Conservation (phyloP, 371 early-diverging fungal species). For the Haplosporangium sp. region DNA sequence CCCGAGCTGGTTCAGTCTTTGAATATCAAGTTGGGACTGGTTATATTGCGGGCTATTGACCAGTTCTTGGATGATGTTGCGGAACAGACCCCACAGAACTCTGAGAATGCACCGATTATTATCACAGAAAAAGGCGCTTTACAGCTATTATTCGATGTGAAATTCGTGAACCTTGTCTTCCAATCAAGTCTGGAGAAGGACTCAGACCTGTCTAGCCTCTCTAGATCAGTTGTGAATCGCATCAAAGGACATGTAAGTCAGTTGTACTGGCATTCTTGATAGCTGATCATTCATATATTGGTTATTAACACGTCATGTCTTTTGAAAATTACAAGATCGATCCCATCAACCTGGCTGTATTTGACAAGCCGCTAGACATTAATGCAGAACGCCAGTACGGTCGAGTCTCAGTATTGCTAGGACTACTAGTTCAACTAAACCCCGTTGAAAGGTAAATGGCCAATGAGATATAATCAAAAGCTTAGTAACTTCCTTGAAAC, state of each 20-base stretch:
- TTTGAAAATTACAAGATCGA: conserved; percentile 59
- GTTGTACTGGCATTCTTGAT: neutral
- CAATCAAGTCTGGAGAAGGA: conserved; percentile 39
- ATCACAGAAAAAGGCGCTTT: conserved; percentile 66
- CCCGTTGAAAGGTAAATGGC: conserved; percentile 48
- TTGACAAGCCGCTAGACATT: conserved; percentile 59
- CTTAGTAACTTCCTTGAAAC: too few species aligned
- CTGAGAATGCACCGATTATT: neutral
- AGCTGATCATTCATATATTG: neutral
- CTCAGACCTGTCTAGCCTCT: neutral
- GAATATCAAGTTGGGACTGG: conserved; percentile 13
- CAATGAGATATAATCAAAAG: too few species aligned
- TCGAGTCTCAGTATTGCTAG: conserved; percentile 62
- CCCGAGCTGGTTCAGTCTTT: conserved; percentile 39
- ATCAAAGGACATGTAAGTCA: conserved; percentile 44
- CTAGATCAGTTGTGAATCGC: conserved; percentile 28
- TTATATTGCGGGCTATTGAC: conserved; percentile 11
- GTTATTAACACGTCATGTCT: neutral
- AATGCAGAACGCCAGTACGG: conserved; percentile 63
- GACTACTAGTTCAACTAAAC: conserved; percentile 60
- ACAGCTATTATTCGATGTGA: conserved; percentile 66
- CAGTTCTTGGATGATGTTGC: conserved; percentile 31
- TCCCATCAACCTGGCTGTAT: conserved; percentile 66
- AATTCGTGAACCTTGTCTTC: conserved; percentile 58
- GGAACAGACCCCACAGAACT: conserved; percentile 2